Evolutionary conservation across 2,329 filamentous ascomycete species (phyloP), one percentile per base, ranked within the genome.

Genomic region (Aureobasidium sp.): DNA sequence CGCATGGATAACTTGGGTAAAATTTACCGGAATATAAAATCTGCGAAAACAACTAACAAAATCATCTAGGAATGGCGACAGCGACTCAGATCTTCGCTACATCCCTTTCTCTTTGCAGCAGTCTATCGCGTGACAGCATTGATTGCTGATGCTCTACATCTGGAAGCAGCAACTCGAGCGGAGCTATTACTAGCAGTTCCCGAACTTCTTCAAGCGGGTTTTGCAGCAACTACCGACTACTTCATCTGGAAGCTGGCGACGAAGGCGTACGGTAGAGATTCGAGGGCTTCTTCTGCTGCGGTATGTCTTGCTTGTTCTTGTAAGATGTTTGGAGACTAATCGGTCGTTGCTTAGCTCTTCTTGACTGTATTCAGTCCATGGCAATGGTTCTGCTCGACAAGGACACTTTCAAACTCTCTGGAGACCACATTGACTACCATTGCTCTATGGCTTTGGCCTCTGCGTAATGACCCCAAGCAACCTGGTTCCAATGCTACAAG

Each of bases 1-100:
- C 64, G 90, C 93, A 32, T 99, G 93, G 90, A 82, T 97, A 69
- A 99, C 94, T 65, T 99, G 94, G 94, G 93, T 96, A 80, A 70
- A 65, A 59, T 27, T 7, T 5, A 34, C 3, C 6, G 9, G 9
- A 6, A 21, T 21, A 54, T 2, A 2, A 36, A 21, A 25, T 5
- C 16, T 34, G 29, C 4, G 45, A 29, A 34, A 21, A 49, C 5
- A 30, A 34, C n/a, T 49, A 14, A 49, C 30, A 13, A 6, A 13
- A 5, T 13, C 30, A 49, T 34, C 9, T 70, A 97, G 93, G 94
- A 99, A 87, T 99, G 94, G 94, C 83, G 85, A 70, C 79, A 92
- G 70, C 87, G 89, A 67, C 81, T 99, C 66, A 87, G 94, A 63
- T 96, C 93, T 5, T 96, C 93, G 13, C 78, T 97, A 61, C 93